Conservation (phyloP, 2,329 filamentous ascomycete species). For the Trematosphaeria pertusa region DNA sequence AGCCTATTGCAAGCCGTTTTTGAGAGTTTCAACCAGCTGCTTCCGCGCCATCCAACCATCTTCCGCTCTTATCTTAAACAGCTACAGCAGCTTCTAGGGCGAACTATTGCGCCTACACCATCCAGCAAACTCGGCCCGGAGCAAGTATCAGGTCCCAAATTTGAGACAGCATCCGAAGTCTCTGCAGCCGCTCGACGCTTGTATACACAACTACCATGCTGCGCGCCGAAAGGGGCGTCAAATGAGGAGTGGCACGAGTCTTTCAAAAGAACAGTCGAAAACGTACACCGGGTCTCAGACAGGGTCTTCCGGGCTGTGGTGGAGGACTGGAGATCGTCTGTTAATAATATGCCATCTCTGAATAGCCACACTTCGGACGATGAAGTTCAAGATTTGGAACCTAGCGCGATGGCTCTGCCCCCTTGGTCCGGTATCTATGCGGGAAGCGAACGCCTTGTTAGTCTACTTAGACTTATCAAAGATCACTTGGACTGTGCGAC, state of each 20-base stretch:
- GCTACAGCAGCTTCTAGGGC: conserved; percentile 66
- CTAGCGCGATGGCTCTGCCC: conserved; percentile 61
- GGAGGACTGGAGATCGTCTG: conserved; percentile 80
- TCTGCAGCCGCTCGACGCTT: conserved; percentile 68
- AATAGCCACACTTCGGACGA: conserved; percentile 39
- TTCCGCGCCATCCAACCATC: conserved; percentile 83
- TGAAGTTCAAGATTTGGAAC: conserved; percentile 47
- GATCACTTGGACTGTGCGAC: conserved; percentile 70
- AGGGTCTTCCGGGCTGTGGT: conserved; percentile 78
- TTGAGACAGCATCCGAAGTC: conserved; percentile 59
- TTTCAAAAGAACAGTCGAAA: conserved; percentile 66
- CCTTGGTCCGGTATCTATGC: conserved; percentile 77
- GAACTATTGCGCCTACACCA: conserved; percentile 69
- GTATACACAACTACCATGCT: conserved; percentile 75
- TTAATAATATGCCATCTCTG: conserved; percentile 46
- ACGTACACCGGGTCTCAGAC: conserved; percentile 75
- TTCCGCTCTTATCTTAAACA: conserved; percentile 78
- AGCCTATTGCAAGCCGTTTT: conserved; percentile 71
- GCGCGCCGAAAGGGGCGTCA: conserved; percentile 78
- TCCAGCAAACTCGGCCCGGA: conserved; percentile 44
- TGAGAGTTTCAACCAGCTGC: conserved; percentile 72
- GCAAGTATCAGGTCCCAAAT: conserved; percentile 39
- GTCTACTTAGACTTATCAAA: conserved; percentile 70
- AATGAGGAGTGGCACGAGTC: conserved; percentile 80
- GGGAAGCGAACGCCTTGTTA: conserved; percentile 72